Evolutionary conservation across 805 yeast species (phyloP).

Genomic region (Kazachstania bromeliacearum): DNA sequence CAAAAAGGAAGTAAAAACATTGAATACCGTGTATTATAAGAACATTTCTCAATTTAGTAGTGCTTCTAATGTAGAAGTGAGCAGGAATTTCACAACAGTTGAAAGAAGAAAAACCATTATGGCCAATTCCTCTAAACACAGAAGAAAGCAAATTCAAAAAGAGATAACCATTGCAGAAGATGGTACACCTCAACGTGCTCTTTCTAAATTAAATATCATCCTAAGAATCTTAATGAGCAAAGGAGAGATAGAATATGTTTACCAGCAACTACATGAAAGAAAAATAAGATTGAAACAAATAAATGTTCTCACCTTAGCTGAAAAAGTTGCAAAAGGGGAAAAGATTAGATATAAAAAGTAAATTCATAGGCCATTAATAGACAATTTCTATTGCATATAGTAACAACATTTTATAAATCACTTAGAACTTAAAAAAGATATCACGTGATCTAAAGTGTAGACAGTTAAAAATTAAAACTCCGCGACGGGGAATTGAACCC

Average conservation of each 20-base stretch:
- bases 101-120: conserved; percentile 57
- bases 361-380: too few relatives aligned
- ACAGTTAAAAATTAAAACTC: conserved; percentile 8
- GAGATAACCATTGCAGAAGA: conserved; percentile 36
- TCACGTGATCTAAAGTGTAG: background rate
- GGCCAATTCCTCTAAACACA: conserved; percentile 58
- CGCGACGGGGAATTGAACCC: conserved; percentile 21
- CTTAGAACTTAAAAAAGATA: too few relatives aligned
- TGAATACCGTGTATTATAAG: conserved; percentile 19
- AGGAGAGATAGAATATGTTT: conserved; percentile 51
- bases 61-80: conserved; percentile 13
- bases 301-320: conserved; percentile 26
- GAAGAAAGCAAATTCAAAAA: conserved; percentile 28
- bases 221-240: conserved; percentile 61
- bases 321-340: conserved; percentile 17
- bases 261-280: conserved; percentile 50
- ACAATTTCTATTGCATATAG: too few relatives aligned
- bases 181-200: conserved; percentile 33
- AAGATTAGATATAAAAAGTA: conserved; percentile 8
- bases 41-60: conserved; percentile 20
- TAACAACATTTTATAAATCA: too few relatives aligned
- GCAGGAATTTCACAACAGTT: conserved; percentile 38
- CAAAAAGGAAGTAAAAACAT: conserved; percentile 47
- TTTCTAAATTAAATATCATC: conserved; percentile 54
- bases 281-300: conserved; percentile 35